Percentiles rank a stretch among this genome's conserved stretches.
Evolutionary conservation across 345 rosid genomes (phyloP).

Genomic region (Corchorus olitorius): DNA sequence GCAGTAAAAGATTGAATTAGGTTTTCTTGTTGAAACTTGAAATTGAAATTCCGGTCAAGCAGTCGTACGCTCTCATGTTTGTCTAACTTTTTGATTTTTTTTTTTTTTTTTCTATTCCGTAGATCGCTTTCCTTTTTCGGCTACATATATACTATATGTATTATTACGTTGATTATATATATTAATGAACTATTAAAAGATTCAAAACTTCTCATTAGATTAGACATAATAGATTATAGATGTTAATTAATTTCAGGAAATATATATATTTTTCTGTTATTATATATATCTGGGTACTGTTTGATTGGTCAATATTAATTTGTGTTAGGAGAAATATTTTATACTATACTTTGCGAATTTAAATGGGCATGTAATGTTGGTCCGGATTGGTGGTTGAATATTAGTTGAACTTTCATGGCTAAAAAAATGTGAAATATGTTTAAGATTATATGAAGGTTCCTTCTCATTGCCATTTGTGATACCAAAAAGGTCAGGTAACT

Average conservation of each 20-base stretch:
- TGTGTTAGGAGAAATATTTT: neutral
- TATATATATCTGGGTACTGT: neutral
- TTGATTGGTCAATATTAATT: neutral
- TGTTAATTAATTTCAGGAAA: neutral
- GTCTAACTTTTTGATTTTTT: neutral
- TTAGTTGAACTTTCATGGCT: constrained; percentile 1
- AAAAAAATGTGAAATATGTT: neutral
- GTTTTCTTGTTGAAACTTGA: constrained; percentile 10
- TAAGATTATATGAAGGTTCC: constrained; percentile 1
- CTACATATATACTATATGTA: too few species aligned
- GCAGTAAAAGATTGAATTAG: constrained; percentile 3
- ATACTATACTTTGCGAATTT: neutral
- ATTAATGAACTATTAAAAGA: too few species aligned
- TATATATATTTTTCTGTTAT: neutral
- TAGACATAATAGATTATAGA: too few species aligned
- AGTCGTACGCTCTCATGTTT: neutral
- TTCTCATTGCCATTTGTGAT: neutral
- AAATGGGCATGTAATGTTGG: neutral
- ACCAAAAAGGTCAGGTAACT: neutral
- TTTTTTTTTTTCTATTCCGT: too few species aligned
- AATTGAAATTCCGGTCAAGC: neutral
- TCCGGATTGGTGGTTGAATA: neutral
- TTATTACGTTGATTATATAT: too few species aligned
- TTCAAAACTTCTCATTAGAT: too few species aligned
- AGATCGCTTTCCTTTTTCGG: too few species aligned